A percentile compares a stretch with the other conserved stretches of the same genome.
Conservation (phyloP, 2,329 filamentous ascomycete genomes). For the Fusarium illudens region DNA sequence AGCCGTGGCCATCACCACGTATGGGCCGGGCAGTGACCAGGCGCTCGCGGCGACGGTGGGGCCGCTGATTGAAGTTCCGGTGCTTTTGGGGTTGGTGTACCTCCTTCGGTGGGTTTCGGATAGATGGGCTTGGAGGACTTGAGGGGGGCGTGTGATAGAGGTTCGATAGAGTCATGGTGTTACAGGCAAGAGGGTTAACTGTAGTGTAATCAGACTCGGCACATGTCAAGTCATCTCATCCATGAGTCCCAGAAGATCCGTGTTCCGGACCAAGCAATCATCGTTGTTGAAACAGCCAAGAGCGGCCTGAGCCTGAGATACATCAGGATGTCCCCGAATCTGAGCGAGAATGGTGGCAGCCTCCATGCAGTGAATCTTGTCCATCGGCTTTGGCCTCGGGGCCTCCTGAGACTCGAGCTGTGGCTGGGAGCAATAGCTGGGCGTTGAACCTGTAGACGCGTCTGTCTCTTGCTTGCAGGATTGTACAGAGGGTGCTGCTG, state of each 20-base stretch:
- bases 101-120: conserved; percentile 67
- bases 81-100: conserved; percentile 81
- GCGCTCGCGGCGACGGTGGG: conserved; percentile 85
- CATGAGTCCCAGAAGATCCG: conserved; percentile 47
- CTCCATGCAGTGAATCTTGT: conserved; percentile 41
- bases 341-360: conserved; percentile 49
- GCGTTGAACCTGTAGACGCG: neutral
- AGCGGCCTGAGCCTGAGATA: conserved; percentile 37
- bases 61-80: conserved; percentile 86
- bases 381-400: neutral
- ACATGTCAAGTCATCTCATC: conserved; percentile 40
- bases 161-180: neutral
- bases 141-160: neutral
- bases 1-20: conserved; percentile 84
- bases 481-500: neutral
- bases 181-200: neutral
- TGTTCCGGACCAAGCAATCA: conserved; percentile 48
- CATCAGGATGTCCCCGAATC: conserved; percentile 48
- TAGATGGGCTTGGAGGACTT: conserved; percentile 50
- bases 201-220: neutral
- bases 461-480: neutral
- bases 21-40: conserved; percentile 79
- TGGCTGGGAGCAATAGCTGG: neutral
- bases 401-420: neutral
- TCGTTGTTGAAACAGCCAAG: conserved; percentile 42